These are phyloP conservation scores for Pythium phragmiticola DNA, from an alignment of 352 stramenopile genomes.

Conservation along the genomic window DNA sequence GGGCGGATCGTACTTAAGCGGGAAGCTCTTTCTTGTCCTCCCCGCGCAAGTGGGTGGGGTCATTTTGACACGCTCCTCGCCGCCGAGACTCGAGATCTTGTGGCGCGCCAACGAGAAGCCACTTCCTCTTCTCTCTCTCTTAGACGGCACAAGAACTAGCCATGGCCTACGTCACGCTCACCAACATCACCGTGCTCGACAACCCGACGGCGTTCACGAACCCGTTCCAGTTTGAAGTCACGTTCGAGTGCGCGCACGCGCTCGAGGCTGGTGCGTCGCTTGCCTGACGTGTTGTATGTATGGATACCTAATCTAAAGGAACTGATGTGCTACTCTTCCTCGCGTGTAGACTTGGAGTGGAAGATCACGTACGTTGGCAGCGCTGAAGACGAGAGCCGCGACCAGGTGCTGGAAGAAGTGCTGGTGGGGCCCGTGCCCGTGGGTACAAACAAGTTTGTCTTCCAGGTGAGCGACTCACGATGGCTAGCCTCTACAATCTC, in stretches of 20 bases:
- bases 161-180: conserved; percentile 90
- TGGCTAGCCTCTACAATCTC: neutral
- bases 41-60: conserved; percentile 16
- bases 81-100: conserved; percentile 8
- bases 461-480: conserved; percentile 53
- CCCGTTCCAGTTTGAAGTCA: conserved; percentile 99
- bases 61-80: conserved; percentile 20
- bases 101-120: neutral
- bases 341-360: conserved; percentile 95
- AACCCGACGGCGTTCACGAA: conserved; percentile 98
- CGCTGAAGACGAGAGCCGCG: conserved; percentile 93
- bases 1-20: conserved; percentile 27
- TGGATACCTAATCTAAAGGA: no score
- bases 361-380: conserved; percentile 99
- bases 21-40: conserved; percentile 10
- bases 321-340: neutral
- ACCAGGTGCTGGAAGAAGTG: conserved; percentile 98
- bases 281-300: neutral
- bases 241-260: conserved; percentile 97
- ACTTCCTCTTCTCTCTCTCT: neutral
- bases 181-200: conserved; percentile 96
- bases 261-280: conserved; percentile 88
- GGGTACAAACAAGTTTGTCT: conserved; percentile 98
- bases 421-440: conserved; percentile 97
- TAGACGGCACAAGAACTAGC: neutral